phyloP scores from a whole-genome alignment of 148 eudicot species.

The Silene latifolia region DNA sequence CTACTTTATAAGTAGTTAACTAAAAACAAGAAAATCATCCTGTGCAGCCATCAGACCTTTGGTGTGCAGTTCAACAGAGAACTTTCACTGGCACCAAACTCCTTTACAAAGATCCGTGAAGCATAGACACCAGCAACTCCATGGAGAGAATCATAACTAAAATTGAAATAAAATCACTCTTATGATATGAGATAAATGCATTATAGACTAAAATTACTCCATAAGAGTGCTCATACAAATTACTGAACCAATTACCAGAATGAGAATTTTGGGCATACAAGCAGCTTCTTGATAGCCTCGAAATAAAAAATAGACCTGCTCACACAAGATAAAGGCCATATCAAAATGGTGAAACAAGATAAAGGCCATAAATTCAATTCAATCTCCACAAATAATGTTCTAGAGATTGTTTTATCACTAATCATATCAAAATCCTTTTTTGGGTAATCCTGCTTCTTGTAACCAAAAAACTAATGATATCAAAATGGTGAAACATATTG shows the following conservation, averaged over 20 bases:
- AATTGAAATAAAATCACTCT: slow-evolving; percentile 2
- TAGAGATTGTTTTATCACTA: too few relatives aligned
- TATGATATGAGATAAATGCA: slow-evolving; percentile 4
- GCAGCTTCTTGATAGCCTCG: slow-evolving; percentile 66
- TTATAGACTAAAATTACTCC: not conserved
- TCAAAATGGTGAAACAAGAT: too few relatives aligned
- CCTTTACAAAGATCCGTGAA: slow-evolving; percentile 76
- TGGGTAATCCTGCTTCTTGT: too few relatives aligned
- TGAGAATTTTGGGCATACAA: slow-evolving; percentile 75
- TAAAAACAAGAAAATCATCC: not conserved
- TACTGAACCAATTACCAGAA: slow-evolving; percentile 53
- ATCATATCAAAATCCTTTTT: too few relatives aligned
- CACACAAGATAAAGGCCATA: slow-evolving; percentile 16
- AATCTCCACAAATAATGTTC: too few relatives aligned
- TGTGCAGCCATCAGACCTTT: slow-evolving; percentile 45
- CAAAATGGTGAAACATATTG: slow-evolving; percentile 21
- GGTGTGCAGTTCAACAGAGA: slow-evolving; percentile 83
- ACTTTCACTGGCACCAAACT: slow-evolving; percentile 79
- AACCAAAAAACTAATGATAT: too few relatives aligned
- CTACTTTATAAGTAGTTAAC: not conserved
- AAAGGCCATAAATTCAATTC: too few relatives aligned
- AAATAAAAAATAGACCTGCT: slow-evolving; percentile 87
- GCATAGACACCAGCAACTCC: slow-evolving; percentile 99
- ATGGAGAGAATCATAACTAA: slow-evolving; percentile 92
- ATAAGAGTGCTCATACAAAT: not conserved